Percentiles rank a stretch among this genome's conserved stretches.
Conservation (phyloP, 768 basidiomycete species). For the Suillus fuscotomentosus region DNA sequence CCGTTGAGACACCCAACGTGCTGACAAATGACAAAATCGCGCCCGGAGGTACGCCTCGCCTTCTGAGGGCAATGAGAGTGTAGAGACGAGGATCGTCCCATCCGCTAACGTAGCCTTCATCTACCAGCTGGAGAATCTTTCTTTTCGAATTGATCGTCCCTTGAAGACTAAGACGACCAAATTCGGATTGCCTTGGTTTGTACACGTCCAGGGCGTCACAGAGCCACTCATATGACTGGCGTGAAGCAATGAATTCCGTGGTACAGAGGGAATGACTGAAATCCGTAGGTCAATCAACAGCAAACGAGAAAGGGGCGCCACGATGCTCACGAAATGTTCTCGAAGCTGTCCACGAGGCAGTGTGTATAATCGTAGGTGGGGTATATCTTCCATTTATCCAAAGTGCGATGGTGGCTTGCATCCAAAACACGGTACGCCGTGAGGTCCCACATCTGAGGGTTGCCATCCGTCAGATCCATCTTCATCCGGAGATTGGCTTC, state of each 20-base stretch:
- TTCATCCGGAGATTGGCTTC: slow-evolving; percentile 97
- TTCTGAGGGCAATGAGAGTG: slow-evolving; percentile 92
- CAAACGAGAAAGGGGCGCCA: not conserved
- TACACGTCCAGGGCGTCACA: slow-evolving; percentile 98
- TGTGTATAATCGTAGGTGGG: slow-evolving; percentile 99
- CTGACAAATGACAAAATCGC: slow-evolving; percentile 93
- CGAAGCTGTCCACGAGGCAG: slow-evolving; percentile 96
- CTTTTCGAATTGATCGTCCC: slow-evolving; percentile 98
- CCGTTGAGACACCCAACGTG: slow-evolving; percentile 89
- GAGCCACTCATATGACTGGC: slow-evolving; percentile 98
- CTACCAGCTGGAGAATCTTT: slow-evolving; percentile 87
- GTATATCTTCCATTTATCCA: slow-evolving; percentile 94
- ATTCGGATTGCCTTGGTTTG: slow-evolving; percentile 96
- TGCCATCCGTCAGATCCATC: slow-evolving; percentile 87
- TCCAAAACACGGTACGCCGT: slow-evolving; percentile 94
- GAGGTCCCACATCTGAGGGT: slow-evolving; percentile 99
- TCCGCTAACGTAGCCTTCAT: slow-evolving; percentile 77
- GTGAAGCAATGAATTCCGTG: slow-evolving; percentile 90
- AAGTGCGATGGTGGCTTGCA: slow-evolving; percentile 90
- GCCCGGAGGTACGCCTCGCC: slow-evolving; percentile 95
- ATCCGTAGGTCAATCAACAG: not conserved
- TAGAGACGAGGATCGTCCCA: slow-evolving; percentile 99
- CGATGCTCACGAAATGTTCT: slow-evolving; percentile 91
- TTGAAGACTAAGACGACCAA: slow-evolving; percentile 87
- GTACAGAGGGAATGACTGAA: slow-evolving; percentile 94